A percentile compares a stretch with the other conserved stretches of the same genome.
Evolutionary conservation across 495 filamentous ascomycete species (phyloP).

Genomic region (Podospora tetraspora): DNA sequence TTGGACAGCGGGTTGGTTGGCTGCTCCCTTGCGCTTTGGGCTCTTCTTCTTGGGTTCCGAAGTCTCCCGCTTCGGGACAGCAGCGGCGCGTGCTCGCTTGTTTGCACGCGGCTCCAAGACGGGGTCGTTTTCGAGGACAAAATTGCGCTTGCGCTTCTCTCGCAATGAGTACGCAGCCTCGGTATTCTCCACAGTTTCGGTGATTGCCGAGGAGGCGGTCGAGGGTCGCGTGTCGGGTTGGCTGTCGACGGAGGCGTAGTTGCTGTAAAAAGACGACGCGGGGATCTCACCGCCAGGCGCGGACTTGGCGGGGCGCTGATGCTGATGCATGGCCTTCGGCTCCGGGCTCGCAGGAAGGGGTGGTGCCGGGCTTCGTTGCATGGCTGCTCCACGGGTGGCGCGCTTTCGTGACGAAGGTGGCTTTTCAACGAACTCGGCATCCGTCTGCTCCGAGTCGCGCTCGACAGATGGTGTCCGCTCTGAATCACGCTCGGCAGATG

Average conservation of each 20-base stretch:
- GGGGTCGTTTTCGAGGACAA: slow-evolving; percentile 34
- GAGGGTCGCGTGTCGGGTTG: slow-evolving; percentile 31
- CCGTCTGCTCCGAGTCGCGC: slow-evolving; percentile 8
- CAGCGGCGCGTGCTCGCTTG: slow-evolving; percentile 17
- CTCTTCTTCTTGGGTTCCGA: slow-evolving; percentile 23
- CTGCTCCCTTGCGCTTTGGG: slow-evolving; percentile 17
- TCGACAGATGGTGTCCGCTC: neutral
- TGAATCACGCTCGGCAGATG: neutral
- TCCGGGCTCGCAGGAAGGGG: slow-evolving; percentile 11
- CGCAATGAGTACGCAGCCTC: slow-evolving; percentile 36
- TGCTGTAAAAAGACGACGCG: slow-evolving; percentile 28
- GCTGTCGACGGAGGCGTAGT: slow-evolving; percentile 17
- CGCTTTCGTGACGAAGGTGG: slow-evolving; percentile 22
- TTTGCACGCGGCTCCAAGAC: slow-evolving; percentile 24
- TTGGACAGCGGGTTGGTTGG: slow-evolving; percentile 18
- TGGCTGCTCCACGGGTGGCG: neutral
- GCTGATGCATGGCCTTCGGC: slow-evolving; percentile 26
- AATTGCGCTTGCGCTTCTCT: slow-evolving; percentile 35
- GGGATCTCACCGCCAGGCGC: slow-evolving; percentile 18
- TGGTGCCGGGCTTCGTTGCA: slow-evolving; percentile 7
- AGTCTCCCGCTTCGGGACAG: slow-evolving; percentile 9
- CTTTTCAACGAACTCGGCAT: slow-evolving; percentile 17
- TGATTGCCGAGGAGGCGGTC: slow-evolving; percentile 28
- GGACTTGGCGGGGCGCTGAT: slow-evolving; percentile 5
- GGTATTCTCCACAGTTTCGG: slow-evolving; percentile 26